Evolutionary conservation across 345 rosid genomes (phyloP).

Genomic region (Moricandia arvensis): DNA sequence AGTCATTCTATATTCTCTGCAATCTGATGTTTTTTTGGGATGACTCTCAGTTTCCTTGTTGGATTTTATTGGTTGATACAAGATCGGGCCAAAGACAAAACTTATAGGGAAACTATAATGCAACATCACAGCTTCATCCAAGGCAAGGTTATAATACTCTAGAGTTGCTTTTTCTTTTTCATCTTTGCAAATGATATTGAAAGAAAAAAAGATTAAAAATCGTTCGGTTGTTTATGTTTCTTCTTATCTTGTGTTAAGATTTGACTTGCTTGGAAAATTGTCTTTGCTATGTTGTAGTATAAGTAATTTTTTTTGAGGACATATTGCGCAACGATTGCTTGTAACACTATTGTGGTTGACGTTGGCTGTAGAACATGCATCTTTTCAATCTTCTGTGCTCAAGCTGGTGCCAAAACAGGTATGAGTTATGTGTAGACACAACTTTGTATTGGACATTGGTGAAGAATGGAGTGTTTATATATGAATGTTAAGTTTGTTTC

Average conservation of each 20-base stretch:
- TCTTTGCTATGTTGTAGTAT: background rate
- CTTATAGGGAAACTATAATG: slow-evolving; percentile 76
- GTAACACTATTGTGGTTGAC: slow-evolving; percentile 83
- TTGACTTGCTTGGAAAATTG: background rate
- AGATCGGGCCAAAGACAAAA: slow-evolving; percentile 77
- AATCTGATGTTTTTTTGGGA: no score
- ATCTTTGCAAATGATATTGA: background rate
- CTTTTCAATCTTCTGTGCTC: slow-evolving; percentile 95
- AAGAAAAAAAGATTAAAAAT: background rate
- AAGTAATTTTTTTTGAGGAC: background rate
- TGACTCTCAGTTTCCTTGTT: no score
- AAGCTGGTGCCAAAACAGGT: slow-evolving; percentile 97
- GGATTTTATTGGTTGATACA: slow-evolving; percentile 22
- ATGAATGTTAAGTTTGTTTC: background rate
- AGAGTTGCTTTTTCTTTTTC: slow-evolving; percentile 6
- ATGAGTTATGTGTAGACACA: slow-evolving; percentile 17
- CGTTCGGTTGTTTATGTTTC: background rate
- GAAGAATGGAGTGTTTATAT: slow-evolving; percentile 5
- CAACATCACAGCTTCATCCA: slow-evolving; percentile 73
- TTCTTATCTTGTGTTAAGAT: background rate
- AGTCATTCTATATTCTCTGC: no score
- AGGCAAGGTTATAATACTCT: slow-evolving; percentile 68
- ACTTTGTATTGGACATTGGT: background rate
- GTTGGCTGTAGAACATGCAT: slow-evolving; percentile 99
- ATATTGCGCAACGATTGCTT: slow-evolving; percentile 23